Evolutionary conservation across 2,329 filamentous ascomycete species (phyloP), one percentile per base, ranked within the genome.

Genomic region (Gaeumannomyces sp.): DNA sequence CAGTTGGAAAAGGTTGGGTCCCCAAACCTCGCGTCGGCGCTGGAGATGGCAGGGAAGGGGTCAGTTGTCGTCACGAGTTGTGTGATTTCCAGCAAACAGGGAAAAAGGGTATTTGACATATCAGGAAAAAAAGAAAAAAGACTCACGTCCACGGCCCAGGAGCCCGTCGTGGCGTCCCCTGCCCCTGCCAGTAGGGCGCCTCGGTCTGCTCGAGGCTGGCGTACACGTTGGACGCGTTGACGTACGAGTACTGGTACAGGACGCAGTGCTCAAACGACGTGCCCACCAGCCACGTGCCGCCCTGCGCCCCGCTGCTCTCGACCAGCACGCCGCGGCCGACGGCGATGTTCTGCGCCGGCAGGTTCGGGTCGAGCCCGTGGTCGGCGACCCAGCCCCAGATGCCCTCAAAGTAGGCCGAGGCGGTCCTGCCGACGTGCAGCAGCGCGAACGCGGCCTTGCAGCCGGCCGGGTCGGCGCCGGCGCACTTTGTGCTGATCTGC

Each of bases 211-310:
- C 76, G 71, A 85, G 69, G 19, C 78, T 78, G 19, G 82, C 75
- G 64, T 83, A 76, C 11, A 86, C 78, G 66, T 84, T 83, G 64
- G 75, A 70, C 1, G 83, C 82, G 50, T 75, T 73, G 61, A 77
- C 75, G 63, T 86, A 72, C 67, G 85, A 82, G 68, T 85, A 80
- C 73, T 87, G 83, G 74, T 87, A 87, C 61, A 87, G 73, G 72
- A 81, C 80, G 73, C 80, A 81, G 72, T 87, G 85, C 74, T 87
- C 85, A 60, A 77, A 81, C 3, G 80, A 80, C 0, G 81, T 77
- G 5, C 80, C 82, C 67, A 81, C 78, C 13, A 85, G 74, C 83
- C 82, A 85, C 25, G 80, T 81, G 7, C 79, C 80, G 56, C 74
- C 45, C 45, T 53, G 45, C 2, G 45, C 45, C 4, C 72, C 19